Percentiles rank a stretch among this genome's conserved stretches.
These are phyloP conservation scores for Teunomyces funiuensis DNA, from an alignment of 805 yeast genomes.

Conservation along the genomic window DNA sequence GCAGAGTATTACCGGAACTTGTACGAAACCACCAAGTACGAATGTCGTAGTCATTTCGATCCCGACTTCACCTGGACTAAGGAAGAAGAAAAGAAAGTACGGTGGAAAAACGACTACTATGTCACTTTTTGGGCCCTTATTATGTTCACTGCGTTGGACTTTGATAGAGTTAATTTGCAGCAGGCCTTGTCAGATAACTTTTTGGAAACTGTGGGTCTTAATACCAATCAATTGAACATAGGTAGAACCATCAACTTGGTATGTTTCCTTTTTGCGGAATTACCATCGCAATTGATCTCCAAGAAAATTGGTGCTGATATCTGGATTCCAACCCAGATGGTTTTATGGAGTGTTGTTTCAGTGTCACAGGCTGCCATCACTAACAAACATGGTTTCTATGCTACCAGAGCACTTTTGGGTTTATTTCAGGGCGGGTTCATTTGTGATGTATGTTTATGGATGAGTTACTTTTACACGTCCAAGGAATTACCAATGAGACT, in stretches of 20 bases:
- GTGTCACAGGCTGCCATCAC: conserved; percentile 26
- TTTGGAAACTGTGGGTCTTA: conserved; percentile 37
- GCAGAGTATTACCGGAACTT: conserved; percentile 30
- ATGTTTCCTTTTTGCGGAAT: conserved; percentile 55
- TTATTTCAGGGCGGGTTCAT: conserved; percentile 37
- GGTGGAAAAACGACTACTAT: conserved; percentile 53
- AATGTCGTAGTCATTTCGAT: conserved; percentile 34
- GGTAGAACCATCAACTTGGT: conserved; percentile 57
- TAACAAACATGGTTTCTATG: conserved; percentile 23
- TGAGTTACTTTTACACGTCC: conserved; percentile 36
- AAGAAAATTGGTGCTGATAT: conserved; percentile 58
- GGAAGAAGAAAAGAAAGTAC: conserved; percentile 36
- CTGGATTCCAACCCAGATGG: conserved; percentile 26
- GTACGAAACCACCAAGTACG: conserved; percentile 33
- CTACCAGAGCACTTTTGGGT: conserved; percentile 32
- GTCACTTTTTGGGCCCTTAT: conserved; percentile 58
- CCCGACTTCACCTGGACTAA: conserved; percentile 34
- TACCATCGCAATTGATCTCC: conserved; percentile 67
- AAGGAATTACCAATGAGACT: conserved; percentile 27
- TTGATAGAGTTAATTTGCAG: conserved; percentile 23
- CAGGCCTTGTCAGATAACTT: conserved; percentile 26
- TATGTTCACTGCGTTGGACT: conserved; percentile 26
- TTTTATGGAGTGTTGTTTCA: conserved; percentile 26
- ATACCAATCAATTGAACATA: conserved; percentile 57
- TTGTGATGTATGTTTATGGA: conserved; percentile 30